Evolutionary conservation across 1,139 yeast genomes (phyloP), one percentile per base, ranked within the genome.

Genomic region (Petasospora fabianii): DNA sequence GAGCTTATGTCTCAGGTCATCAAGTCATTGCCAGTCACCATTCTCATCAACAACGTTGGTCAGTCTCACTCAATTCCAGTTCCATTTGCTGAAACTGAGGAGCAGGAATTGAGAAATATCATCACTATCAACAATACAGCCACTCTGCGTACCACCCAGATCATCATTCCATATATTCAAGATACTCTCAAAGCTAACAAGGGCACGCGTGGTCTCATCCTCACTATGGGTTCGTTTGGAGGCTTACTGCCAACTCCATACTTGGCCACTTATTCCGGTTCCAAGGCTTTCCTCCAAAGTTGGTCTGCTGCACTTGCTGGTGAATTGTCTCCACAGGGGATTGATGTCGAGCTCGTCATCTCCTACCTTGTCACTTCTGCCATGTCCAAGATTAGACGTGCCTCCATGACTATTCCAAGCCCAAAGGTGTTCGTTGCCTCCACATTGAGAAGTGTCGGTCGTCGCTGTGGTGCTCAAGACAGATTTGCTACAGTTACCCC

Each of bases 221-320:
- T 92, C 56, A 88, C 95, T 30, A 87, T 92, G 97, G 97, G 98
- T 27, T 90, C 97, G 2, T 92, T 92, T 59, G 96, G 96, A 38
- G 99, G 97, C 2, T 72, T 88, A 50, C 71, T 86, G 38, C 98
- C 98, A 40, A 84, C 96, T 14, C 97, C 98, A 17, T 73, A 80
- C 53, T 74, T 94, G 56, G 96, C 97, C 17, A 84, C 92, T 7
- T 92, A 92, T 67, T 84, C 97, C 14, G 99, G 98, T 13, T 88
- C 97, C 37, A 92, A 92, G 68, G 90, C 96, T 6, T 92, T 92
- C 64, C 71, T 92, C 56, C 97, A 92, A 66, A 76, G 80, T 41
- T 92, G 98, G 98, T 84, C 92, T 38, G 69, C 75, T 42, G 90
- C 97, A 1, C 71, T 92, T 50, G 83, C 96, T n/a, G 86, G 90